Conservation (phyloP, 2,329 filamentous ascomycete genomes). For the Magnaporthiopsis rhizophila region DNA sequence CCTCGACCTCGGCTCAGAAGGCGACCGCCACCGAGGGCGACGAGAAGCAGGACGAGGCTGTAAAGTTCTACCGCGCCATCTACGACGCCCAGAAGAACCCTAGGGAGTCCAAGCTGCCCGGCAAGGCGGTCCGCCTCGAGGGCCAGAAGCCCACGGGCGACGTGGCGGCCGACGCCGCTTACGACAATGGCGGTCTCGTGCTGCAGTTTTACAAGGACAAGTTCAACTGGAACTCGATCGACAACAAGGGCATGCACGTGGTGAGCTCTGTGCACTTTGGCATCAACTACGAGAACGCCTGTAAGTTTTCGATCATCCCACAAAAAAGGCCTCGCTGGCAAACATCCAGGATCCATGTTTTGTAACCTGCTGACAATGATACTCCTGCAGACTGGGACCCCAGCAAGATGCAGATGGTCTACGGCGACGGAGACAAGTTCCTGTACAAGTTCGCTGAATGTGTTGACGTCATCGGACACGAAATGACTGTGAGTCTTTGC, state of each 20-base stretch:
- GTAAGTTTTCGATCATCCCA: slow-evolving; percentile 20
- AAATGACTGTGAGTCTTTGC: slow-evolving; percentile 31
- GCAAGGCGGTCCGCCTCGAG: slow-evolving; percentile 33
- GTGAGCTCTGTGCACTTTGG: slow-evolving; percentile 46
- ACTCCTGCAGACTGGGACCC: slow-evolving; percentile 38
- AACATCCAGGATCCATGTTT: not conserved
- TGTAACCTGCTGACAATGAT: not conserved
- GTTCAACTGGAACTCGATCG: slow-evolving; percentile 43
- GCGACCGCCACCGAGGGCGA: slow-evolving; percentile 9
- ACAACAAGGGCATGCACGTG: slow-evolving; percentile 41
- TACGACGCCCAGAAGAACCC: slow-evolving; percentile 33
- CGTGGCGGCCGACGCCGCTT: slow-evolving; percentile 38
- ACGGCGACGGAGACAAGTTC: slow-evolving; percentile 45
- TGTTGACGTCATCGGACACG: slow-evolving; percentile 50
- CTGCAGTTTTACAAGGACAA: slow-evolving; percentile 40
- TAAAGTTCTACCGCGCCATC: slow-evolving; percentile 31
- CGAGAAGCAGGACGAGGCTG: slow-evolving; percentile 14
- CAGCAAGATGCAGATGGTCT: slow-evolving; percentile 42
- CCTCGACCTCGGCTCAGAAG: slow-evolving; percentile 9
- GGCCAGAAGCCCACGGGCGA: slow-evolving; percentile 32
- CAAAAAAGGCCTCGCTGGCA: not conserved
- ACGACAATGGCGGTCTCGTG: slow-evolving; percentile 40
- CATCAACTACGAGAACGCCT: slow-evolving; percentile 42
- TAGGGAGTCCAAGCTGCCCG: slow-evolving; percentile 31
- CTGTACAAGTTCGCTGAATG: slow-evolving; percentile 42